phyloP scores from a whole-genome alignment of 1,139 yeast genomes.

The Yamadazyma mexicana region DNA sequence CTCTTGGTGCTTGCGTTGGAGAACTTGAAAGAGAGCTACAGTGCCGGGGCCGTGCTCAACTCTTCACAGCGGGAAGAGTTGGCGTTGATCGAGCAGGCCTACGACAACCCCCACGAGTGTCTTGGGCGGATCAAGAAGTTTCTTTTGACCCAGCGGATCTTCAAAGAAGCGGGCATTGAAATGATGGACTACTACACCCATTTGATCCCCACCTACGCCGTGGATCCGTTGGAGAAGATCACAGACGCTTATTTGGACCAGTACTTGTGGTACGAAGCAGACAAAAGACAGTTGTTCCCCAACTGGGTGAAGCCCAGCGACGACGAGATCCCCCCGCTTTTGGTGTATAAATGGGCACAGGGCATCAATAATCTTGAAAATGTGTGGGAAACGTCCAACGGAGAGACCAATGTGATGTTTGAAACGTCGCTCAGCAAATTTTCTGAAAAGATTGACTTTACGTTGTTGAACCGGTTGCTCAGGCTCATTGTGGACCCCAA shows the following conservation, averaged over 20 bases:
- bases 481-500: slow-evolving; percentile 84
- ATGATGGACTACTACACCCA: slow-evolving; percentile 92
- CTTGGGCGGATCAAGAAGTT: slow-evolving; percentile 81
- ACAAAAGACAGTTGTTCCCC: slow-evolving; percentile 83
- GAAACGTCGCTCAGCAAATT: slow-evolving; percentile 71
- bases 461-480: slow-evolving; percentile 77
- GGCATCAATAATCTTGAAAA: slow-evolving; percentile 80
- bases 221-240: slow-evolving; percentile 91
- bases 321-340: slow-evolving; percentile 86
- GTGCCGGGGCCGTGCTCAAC: slow-evolving; percentile 81
- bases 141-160: slow-evolving; percentile 83
- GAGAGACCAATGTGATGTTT: slow-evolving; percentile 81
- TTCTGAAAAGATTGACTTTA: slow-evolving; percentile 85
- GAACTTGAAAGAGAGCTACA: slow-evolving; percentile 77
- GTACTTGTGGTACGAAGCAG: slow-evolving; percentile 95
- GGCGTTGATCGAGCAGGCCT: slow-evolving; percentile 92
- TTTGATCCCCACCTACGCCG: slow-evolving; percentile 79
- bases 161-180: slow-evolving; percentile 83
- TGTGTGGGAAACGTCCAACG: slow-evolving; percentile 77
- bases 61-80: slow-evolving; percentile 89
- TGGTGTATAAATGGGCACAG: slow-evolving; percentile 93
- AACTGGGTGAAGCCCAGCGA: slow-evolving; percentile 97
- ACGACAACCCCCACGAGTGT: slow-evolving; percentile 94
- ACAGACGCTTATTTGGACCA: slow-evolving; percentile 97
- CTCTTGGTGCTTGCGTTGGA: slow-evolving; percentile 86